Conservation (phyloP, 2,329 filamentous ascomycete genomes). For the Pseudogymnoascus sp. region DNA sequence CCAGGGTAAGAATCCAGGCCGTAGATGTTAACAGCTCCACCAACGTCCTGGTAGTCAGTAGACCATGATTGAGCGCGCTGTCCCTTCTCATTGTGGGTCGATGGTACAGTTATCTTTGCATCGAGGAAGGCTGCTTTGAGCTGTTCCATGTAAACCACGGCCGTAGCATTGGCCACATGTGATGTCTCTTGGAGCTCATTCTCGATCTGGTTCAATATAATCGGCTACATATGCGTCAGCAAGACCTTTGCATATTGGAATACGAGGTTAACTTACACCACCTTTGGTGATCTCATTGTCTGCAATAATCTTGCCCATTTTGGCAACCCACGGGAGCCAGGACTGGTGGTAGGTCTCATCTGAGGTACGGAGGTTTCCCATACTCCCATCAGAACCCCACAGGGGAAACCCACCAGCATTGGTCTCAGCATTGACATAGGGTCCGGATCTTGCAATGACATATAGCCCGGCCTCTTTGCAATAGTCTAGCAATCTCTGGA, state of each 20-base stretch:
- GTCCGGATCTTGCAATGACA: conserved; percentile 42
- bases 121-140: conserved; percentile 37
- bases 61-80: conserved; percentile 43
- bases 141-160: conserved; percentile 46
- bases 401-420: conserved; percentile 39
- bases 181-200: conserved; percentile 42
- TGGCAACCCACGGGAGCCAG: conserved; percentile 40
- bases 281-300: conserved; percentile 43
- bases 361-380: conserved; percentile 35
- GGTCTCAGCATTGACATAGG: conserved; percentile 45
- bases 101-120: conserved; percentile 41
- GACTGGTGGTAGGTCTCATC: conserved; percentile 36
- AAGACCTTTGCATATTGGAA: background rate
- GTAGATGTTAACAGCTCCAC: conserved; percentile 45
- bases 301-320: conserved; percentile 40
- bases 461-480: conserved; percentile 45
- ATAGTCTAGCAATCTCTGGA: conserved; percentile 42
- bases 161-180: conserved; percentile 36
- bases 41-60: conserved; percentile 46
- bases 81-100: conserved; percentile 43
- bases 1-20: conserved; percentile 40
- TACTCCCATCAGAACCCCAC: conserved; percentile 39
- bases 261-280: conserved; percentile 26
- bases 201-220: conserved; percentile 45
- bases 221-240: conserved; percentile 25